Conservation (phyloP, 768 basidiomycete species). For the Kwoniella newhampshirensis region DNA sequence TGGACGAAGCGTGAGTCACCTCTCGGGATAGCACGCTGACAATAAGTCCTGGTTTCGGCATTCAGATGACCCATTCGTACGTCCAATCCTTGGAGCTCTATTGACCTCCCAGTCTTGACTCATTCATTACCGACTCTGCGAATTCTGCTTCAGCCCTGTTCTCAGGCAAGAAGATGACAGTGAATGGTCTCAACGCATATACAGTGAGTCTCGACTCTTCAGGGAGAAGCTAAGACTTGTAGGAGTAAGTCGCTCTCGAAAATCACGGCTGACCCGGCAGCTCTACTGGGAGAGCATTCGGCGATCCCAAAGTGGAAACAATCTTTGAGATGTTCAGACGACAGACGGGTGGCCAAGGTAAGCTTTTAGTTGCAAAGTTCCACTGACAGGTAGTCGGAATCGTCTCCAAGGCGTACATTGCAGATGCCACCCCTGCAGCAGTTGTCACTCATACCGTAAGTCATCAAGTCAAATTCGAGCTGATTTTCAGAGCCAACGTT, state of each 20-base stretch:
- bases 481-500: constrained; percentile 34
- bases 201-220: constrained; percentile 31
- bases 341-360: constrained; percentile 46
- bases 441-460: constrained; percentile 42
- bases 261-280: not conserved
- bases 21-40: constrained; percentile 2
- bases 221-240: not conserved
- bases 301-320: constrained; percentile 54
- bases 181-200: constrained; percentile 54
- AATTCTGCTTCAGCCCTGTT: constrained; percentile 55
- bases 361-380: no score
- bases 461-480: not conserved
- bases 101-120: constrained; percentile 37
- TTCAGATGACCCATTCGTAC: constrained; percentile 53
- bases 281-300: constrained; percentile 43
- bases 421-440: constrained; percentile 55
- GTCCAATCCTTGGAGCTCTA: not conserved
- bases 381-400: no score
- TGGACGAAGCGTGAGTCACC: constrained; percentile 45
- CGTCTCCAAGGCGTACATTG: constrained; percentile 54
- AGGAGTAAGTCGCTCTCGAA: constrained; percentile 2
- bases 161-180: constrained; percentile 52
- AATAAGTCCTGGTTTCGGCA: constrained; percentile 38
- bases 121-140: constrained; percentile 54
- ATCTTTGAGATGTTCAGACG: constrained; percentile 51